A percentile compares a stretch with the other conserved stretches of the same genome.
Conservation (phyloP, 2,329 filamentous ascomycete species). For the Exophiala phaeomuriformis region DNA sequence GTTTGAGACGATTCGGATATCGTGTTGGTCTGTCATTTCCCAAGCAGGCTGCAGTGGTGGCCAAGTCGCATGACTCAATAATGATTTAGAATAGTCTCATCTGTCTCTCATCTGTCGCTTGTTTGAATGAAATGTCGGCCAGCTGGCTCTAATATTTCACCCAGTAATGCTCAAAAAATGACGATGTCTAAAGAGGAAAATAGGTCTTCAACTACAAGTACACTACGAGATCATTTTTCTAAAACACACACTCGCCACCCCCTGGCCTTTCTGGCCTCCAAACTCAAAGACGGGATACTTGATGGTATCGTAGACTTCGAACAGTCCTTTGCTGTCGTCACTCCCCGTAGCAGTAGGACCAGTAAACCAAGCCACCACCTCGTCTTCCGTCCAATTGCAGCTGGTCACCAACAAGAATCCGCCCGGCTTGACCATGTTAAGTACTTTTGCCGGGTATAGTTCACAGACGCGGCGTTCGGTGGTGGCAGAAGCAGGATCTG, state of each 20-base stretch:
- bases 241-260: slow-evolving; percentile 82
- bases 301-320: slow-evolving; percentile 60
- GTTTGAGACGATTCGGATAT: no score
- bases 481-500: neutral
- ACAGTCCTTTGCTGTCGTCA: slow-evolving; percentile 30
- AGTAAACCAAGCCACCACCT: slow-evolving; percentile 74
- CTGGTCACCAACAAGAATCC: slow-evolving; percentile 81
- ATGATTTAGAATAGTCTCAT: no score
- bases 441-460: slow-evolving; percentile 63
- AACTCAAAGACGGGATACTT: slow-evolving; percentile 84
- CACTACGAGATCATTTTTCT: slow-evolving; percentile 35
- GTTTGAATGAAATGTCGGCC: no score
- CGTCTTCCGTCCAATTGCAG: slow-evolving; percentile 95
- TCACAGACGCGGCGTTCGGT: slow-evolving; percentile 56
- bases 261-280: slow-evolving; percentile 79
- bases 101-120: no score
- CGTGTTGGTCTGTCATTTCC: no score
- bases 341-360: slow-evolving; percentile 31
- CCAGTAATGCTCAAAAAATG: no score
- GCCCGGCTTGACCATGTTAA: slow-evolving; percentile 59
- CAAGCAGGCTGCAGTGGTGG: no score
- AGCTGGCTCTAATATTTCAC: no score
- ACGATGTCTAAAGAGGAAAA: no score
- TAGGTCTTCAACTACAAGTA: no score
- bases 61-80: no score